These are phyloP conservation scores for Cordyceps javanica DNA, from an alignment of 2,329 filamentous ascomycete species.

Conservation along the genomic window DNA sequence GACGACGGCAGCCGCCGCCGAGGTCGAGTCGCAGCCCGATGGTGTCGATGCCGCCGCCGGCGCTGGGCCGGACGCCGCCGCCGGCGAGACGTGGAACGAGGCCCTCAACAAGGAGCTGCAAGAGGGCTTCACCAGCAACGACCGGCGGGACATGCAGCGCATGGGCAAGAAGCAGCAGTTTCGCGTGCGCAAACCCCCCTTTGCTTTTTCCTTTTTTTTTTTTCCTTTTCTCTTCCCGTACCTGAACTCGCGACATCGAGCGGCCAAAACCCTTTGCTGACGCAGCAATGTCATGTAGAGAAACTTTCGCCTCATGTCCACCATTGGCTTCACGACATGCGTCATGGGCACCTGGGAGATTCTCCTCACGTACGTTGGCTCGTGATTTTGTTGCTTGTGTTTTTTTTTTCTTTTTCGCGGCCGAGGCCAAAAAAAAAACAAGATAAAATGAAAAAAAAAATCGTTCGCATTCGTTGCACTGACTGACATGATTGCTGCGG, in stretches of 20 bases:
- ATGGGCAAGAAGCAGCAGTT: constrained; percentile 18
- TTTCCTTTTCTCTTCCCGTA: background rate
- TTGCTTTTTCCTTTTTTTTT: background rate
- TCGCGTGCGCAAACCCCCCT: background rate
- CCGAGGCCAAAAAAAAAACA: too few relatives aligned
- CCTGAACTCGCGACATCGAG: too few relatives aligned
- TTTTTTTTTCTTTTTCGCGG: background rate
- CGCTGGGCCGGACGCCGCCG: background rate
- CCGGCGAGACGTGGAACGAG: background rate
- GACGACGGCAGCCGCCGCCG: background rate
- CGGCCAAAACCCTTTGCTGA: background rate
- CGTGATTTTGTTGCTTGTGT: too few relatives aligned
- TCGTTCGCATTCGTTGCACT: too few relatives aligned
- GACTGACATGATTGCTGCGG: background rate
- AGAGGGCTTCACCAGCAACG: constrained; percentile 15
- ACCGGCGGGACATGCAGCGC: constrained; percentile 18
- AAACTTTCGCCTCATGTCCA: constrained; percentile 8
- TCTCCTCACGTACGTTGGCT: constrained; percentile 4
- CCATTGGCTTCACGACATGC: constrained; percentile 12
- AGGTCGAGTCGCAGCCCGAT: constrained; percentile 1
- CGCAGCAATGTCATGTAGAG: background rate
- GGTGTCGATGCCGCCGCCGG: background rate
- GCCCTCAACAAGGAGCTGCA: constrained; percentile 13
- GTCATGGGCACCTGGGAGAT: constrained; percentile 13
- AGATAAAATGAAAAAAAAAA: too few relatives aligned